A percentile compares a stretch with the other conserved stretches of the same genome.
phyloP scores from a whole-genome alignment of 2,329 filamentous ascomycete genomes.

The Alternaria gaisen region DNA sequence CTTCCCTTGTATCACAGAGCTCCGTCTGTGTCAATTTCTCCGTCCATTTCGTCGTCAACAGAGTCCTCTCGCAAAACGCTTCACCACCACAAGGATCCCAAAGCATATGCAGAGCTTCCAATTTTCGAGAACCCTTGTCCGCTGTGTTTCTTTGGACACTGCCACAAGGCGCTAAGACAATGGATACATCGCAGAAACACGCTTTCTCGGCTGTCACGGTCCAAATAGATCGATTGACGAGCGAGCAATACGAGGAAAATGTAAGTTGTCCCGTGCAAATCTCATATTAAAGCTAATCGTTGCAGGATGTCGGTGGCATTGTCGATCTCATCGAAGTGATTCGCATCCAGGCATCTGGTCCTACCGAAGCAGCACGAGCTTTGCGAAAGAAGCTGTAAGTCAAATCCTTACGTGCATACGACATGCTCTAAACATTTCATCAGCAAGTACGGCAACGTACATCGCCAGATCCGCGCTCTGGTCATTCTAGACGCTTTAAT shows the following conservation, averaged over 20 bases:
- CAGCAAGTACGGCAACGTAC: conserved; percentile 92
- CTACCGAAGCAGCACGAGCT: conserved; percentile 87
- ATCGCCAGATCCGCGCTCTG: conserved; percentile 88
- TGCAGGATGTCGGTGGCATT: conserved; percentile 77
- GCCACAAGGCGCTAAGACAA: conserved; percentile 34
- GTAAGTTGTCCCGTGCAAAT: conserved; percentile 16
- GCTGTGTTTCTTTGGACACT: conserved; percentile 37
- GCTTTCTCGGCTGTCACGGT: conserved; percentile 95
- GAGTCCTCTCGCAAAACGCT: conserved; percentile 24
- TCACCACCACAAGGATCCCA: conserved; percentile 36
- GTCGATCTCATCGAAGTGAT: conserved; percentile 95
- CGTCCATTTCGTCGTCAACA: conserved; percentile 3
- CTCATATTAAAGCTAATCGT: neutral
- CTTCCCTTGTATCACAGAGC: conserved; percentile 12
- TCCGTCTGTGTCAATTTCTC: neutral
- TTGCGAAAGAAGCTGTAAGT: conserved; percentile 90
- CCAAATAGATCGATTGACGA: conserved; percentile 87
- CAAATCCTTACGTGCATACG: neutral
- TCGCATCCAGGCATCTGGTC: conserved; percentile 84
- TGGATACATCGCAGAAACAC: conserved; percentile 60
- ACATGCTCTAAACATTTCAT: conserved; percentile 21
- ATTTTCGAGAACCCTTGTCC: conserved; percentile 43
- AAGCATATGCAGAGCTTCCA: conserved; percentile 34
- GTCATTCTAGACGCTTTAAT: conserved; percentile 91
- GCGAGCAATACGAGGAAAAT: conserved; percentile 88